A percentile compares a stretch with the other conserved stretches of the same genome.
Conservation (phyloP, 2,329 filamentous ascomycete species). For the Aspergillus bombycis region DNA sequence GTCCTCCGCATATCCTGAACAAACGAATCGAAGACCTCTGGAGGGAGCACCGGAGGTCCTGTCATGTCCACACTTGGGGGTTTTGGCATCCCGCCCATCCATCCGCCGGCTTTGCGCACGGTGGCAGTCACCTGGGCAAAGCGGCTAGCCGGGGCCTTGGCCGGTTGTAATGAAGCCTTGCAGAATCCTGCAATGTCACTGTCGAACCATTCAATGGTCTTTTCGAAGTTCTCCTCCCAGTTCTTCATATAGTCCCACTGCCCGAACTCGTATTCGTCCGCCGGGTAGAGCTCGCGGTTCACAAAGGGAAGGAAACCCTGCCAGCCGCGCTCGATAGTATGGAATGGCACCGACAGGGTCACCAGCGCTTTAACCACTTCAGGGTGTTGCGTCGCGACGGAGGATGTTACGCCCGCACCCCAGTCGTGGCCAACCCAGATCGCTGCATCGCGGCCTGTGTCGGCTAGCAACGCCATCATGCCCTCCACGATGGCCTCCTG, state of each 20-base stretch:
- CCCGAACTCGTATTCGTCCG: slow-evolving; percentile 37
- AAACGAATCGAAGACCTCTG: slow-evolving; percentile 5
- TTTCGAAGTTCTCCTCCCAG: slow-evolving; percentile 10
- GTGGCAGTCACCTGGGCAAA: not conserved
- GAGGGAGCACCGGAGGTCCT: not conserved
- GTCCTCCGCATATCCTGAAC: slow-evolving; percentile 44
- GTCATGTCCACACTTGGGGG: slow-evolving; percentile 1
- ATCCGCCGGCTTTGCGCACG: slow-evolving; percentile 4
- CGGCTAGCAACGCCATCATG: slow-evolving; percentile 18
- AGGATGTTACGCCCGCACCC: slow-evolving; percentile 16
- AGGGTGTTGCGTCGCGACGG: slow-evolving; percentile 10
- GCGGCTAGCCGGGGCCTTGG: not conserved
- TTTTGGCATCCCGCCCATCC: slow-evolving; percentile 1
- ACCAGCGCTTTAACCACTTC: slow-evolving; percentile 9
- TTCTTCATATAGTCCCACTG: slow-evolving; percentile 14
- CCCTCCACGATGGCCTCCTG: slow-evolving; percentile 19
- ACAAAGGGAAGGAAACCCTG: slow-evolving; percentile 38
- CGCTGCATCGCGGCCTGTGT: slow-evolving; percentile 24
- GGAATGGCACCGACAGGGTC: slow-evolving; percentile 46
- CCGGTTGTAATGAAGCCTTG: not conserved
- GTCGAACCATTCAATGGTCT: slow-evolving; percentile 6
- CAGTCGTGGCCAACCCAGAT: slow-evolving; percentile 27
- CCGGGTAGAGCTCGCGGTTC: slow-evolving; percentile 52
- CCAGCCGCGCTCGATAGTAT: slow-evolving; percentile 46
- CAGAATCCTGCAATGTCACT: slow-evolving; percentile 4